Evolutionary conservation across 768 basidiomycete species (phyloP).

Genomic region (Boletus pseudopeckii): DNA sequence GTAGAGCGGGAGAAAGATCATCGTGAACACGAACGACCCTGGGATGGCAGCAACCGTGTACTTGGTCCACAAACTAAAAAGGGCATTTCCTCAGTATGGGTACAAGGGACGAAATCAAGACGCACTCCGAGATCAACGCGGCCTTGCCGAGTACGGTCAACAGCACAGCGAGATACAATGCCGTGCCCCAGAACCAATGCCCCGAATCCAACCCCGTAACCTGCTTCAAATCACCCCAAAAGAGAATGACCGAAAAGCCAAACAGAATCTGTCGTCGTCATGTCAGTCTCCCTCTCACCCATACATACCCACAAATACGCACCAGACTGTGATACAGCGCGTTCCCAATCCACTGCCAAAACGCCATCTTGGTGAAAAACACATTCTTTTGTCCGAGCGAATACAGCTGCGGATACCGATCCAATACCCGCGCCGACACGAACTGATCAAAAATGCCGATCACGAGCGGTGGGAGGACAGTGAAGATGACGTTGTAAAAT

Average conservation of each 20-base stretch:
- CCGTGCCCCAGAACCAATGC: slow-evolving; percentile 99
- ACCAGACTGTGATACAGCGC: slow-evolving; percentile 89
- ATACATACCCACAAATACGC: slow-evolving; percentile 26
- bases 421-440: slow-evolving; percentile 92
- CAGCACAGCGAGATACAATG: slow-evolving; percentile 89
- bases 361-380: slow-evolving; percentile 87
- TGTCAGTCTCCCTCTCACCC: not conserved
- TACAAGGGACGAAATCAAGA: not conserved
- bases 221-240: slow-evolving; percentile 90
- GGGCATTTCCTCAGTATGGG: not conserved
- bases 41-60: slow-evolving; percentile 98
- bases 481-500: slow-evolving; percentile 94
- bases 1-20: slow-evolving; percentile 91
- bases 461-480: slow-evolving; percentile 92
- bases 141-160: slow-evolving; percentile 97
- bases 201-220: slow-evolving; percentile 79
- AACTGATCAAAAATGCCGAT: slow-evolving; percentile 99
- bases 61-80: slow-evolving; percentile 92
- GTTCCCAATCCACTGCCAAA: slow-evolving; percentile 90
- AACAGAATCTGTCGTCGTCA: slow-evolving; percentile 62
- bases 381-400: slow-evolving; percentile 90
- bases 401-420: slow-evolving; percentile 96
- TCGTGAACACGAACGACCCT: slow-evolving; percentile 95
- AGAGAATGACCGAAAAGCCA: slow-evolving; percentile 83
- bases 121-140: slow-evolving; percentile 94